These are phyloP conservation scores for Sechiopsis laciniata DNA, from an alignment of 306 rosid species.

Conservation along the genomic window DNA sequence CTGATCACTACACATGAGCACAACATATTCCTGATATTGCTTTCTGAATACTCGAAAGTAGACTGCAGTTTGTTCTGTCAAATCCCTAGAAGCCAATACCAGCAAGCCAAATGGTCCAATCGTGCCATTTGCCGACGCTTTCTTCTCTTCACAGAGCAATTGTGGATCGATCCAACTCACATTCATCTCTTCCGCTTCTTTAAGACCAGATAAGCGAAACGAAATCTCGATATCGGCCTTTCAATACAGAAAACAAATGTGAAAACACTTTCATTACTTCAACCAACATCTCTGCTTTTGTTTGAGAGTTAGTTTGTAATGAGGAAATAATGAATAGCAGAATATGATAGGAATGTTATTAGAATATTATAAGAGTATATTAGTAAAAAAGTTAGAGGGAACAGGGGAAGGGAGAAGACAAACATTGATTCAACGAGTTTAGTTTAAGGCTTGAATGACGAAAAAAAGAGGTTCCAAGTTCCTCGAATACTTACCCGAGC, in stretches of 20 bases:
- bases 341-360: no score
- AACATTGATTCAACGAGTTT: no score
- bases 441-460: no score
- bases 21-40: constrained; percentile 30
- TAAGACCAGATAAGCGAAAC: constrained; percentile 36
- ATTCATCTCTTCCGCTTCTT: constrained; percentile 37
- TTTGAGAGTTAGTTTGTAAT: constrained; percentile 4
- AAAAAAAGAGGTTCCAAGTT: background rate
- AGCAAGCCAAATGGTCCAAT: constrained; percentile 58
- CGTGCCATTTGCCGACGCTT: constrained; percentile 31
- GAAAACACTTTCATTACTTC: background rate
- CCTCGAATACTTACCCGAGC: constrained; percentile 40
- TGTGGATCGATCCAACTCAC: constrained; percentile 40
- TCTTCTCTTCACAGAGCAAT: constrained; percentile 37
- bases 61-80: constrained; percentile 46
- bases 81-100: constrained; percentile 50
- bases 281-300: background rate
- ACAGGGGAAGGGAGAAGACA: no score
- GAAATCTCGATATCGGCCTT: constrained; percentile 57
- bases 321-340: background rate
- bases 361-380: no score
- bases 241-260: background rate
- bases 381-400: no score
- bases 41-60: constrained; percentile 41
- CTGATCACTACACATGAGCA: constrained; percentile 69